phyloP scores from a whole-genome alignment of 2,329 filamentous ascomycete genomes.

The Cryphonectria parasitica region DNA sequence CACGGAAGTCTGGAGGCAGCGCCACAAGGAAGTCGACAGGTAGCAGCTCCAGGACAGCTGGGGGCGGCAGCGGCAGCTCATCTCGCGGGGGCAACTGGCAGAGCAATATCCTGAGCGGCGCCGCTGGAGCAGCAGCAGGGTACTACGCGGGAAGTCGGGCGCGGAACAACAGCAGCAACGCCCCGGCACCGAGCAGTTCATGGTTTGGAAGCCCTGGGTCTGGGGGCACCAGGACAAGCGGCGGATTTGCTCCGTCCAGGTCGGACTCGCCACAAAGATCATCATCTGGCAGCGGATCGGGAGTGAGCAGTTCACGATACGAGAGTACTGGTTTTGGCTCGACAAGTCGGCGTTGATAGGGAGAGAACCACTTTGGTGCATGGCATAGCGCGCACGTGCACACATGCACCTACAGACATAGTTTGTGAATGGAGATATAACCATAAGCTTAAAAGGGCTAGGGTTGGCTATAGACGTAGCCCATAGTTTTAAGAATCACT shows the following conservation, averaged over 20 bases:
- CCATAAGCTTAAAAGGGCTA: neutral
- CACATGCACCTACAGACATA: neutral
- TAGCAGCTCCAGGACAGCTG: neutral
- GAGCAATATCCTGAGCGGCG: slow-evolving; percentile 75
- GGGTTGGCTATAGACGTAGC: neutral
- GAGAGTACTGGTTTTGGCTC: slow-evolving; percentile 76
- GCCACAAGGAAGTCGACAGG: slow-evolving; percentile 1
- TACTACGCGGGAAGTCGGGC: slow-evolving; percentile 62
- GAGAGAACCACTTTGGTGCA: neutral
- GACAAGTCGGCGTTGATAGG: slow-evolving; percentile 58
- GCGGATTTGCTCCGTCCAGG: slow-evolving; percentile 40
- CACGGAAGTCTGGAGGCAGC: neutral
- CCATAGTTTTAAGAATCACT: neutral
- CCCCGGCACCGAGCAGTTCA: slow-evolving; percentile 15
- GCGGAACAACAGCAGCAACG: slow-evolving; percentile 40
- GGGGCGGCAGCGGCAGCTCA: neutral
- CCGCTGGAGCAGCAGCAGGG: slow-evolving; percentile 68
- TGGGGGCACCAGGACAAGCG: slow-evolving; percentile 40
- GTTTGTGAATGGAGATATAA: neutral
- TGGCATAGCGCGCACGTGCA: neutral
- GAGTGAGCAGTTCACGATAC: slow-evolving; percentile 48
- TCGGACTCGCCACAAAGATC: slow-evolving; percentile 37
- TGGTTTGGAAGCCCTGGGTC: slow-evolving; percentile 31
- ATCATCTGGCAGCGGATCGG: slow-evolving; percentile 42
- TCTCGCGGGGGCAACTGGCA: slow-evolving; percentile 53